phyloP scores from a whole-genome alignment of 2,329 filamentous ascomycete species.

The Penicillium hesseltinei region DNA sequence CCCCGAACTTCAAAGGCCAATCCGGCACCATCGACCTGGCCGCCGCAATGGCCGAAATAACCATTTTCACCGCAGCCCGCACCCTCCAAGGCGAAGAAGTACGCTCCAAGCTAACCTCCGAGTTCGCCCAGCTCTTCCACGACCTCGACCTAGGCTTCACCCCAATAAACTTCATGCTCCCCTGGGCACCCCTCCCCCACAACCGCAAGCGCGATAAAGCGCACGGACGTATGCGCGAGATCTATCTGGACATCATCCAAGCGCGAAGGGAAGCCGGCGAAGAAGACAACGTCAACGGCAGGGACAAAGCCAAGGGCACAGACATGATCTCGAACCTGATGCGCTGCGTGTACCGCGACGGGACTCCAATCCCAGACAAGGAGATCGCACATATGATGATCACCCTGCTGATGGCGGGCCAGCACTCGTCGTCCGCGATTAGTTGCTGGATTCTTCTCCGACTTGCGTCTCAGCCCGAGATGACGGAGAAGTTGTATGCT shows the following conservation, averaged over 20 bases:
- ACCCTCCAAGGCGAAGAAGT: conserved; percentile 75
- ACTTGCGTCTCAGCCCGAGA: conserved; percentile 66
- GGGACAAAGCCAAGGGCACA: conserved; percentile 46
- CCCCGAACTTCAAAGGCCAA: conserved; percentile 57
- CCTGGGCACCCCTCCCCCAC: conserved; percentile 73
- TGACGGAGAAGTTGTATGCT: conserved; percentile 67
- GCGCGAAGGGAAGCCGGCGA: conserved; percentile 52
- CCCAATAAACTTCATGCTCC: conserved; percentile 79
- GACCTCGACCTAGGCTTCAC: conserved; percentile 77
- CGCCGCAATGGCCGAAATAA: conserved; percentile 70
- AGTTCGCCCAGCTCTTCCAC: conserved; percentile 73
- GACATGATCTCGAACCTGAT: conserved; percentile 81
- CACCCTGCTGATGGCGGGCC: conserved; percentile 77
- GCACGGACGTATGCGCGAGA: conserved; percentile 65
- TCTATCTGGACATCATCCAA: conserved; percentile 71
- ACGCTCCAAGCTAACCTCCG: conserved; percentile 66
- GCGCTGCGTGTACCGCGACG: conserved; percentile 73
- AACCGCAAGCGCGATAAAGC: conserved; percentile 71
- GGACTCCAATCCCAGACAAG: conserved; percentile 65
- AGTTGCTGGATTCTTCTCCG: conserved; percentile 74
- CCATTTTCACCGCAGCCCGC: conserved; percentile 76
- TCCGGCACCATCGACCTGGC: conserved; percentile 64
- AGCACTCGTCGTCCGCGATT: conserved; percentile 77
- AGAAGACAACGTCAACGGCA: neutral
- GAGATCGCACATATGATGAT: conserved; percentile 87